These are phyloP conservation scores for Aristolochia fimbriata DNA, from an alignment of 164 flowering plant species.

Conservation along the genomic window DNA sequence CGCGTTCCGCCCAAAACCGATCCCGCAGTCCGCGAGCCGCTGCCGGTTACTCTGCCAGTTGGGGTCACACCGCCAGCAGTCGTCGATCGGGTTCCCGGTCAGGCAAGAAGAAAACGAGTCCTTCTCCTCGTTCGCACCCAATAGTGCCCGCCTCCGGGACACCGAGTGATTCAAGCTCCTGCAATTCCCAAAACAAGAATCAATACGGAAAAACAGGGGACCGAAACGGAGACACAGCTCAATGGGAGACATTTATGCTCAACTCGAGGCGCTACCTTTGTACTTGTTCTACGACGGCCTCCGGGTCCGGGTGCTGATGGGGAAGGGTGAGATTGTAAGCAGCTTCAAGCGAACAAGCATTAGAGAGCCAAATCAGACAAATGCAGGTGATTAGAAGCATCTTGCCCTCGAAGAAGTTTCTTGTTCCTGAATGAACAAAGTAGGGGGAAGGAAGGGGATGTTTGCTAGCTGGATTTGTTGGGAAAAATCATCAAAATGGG, in stretches of 20 bases:
- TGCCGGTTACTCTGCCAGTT: conserved; percentile 64
- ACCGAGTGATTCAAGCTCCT: conserved; percentile 49
- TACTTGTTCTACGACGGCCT: too few species aligned
- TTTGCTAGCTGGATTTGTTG: background rate
- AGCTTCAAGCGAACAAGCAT: background rate
- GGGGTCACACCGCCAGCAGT: conserved; percentile 73
- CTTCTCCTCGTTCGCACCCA: conserved; percentile 10
- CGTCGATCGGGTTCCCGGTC: conserved; percentile 73
- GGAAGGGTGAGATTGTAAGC: too few species aligned
- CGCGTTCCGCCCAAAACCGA: conserved; percentile 77
- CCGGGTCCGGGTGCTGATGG: too few species aligned
- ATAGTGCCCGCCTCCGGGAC: conserved; percentile 22
- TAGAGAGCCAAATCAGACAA: background rate
- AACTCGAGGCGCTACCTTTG: too few species aligned
- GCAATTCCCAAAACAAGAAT: conserved; percentile 8
- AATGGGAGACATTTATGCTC: too few species aligned
- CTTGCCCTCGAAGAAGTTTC: background rate
- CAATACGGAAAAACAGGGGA: too few species aligned
- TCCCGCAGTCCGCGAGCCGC: conserved; percentile 65
- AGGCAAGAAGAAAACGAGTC: conserved; percentile 25
- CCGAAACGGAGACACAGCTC: too few species aligned
- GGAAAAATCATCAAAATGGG: background rate
- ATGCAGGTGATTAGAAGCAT: conserved; percentile 2
- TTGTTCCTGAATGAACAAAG: background rate
- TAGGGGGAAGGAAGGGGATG: background rate